A percentile compares a stretch with the other conserved stretches of the same genome.
Conservation (phyloP, 192 early-diverging fungal genomes). For the Funneliformis geosporum region DNA sequence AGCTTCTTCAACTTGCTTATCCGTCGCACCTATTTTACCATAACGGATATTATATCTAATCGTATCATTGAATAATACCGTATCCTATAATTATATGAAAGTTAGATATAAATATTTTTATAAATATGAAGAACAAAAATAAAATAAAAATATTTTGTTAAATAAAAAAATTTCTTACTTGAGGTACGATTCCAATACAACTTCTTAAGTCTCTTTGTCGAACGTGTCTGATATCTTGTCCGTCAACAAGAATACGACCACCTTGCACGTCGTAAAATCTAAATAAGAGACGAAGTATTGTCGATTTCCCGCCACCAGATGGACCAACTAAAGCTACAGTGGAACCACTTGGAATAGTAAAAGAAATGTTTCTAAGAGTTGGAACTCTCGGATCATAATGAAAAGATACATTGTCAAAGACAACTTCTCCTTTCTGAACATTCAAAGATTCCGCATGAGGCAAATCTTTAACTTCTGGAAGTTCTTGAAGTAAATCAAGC, state of each 20-base stretch:
- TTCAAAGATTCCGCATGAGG: constrained; percentile 46
- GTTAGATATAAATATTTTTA: background rate
- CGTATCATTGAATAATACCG: constrained; percentile 69
- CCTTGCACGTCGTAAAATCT: constrained; percentile 87
- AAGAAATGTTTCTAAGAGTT: constrained; percentile 63
- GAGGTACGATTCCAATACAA: constrained; percentile 85
- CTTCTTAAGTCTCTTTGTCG: constrained; percentile 76
- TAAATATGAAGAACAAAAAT: background rate
- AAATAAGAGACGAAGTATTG: constrained; percentile 84
- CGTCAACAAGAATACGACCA: constrained; percentile 84
- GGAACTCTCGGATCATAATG: constrained; percentile 69
- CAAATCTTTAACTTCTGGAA: constrained; percentile 61
- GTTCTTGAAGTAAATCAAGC: constrained; percentile 52
- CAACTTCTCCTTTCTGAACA: constrained; percentile 72
- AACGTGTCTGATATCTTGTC: constrained; percentile 75
- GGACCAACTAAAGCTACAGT: constrained; percentile 92
- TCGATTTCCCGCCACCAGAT: constrained; percentile 88
- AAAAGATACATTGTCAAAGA: constrained; percentile 89
- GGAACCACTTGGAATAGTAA: constrained; percentile 82
- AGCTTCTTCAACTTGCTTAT: constrained; percentile 55
- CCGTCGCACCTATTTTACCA: constrained; percentile 53
- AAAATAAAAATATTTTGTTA: no score
- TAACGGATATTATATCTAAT: constrained; percentile 70
- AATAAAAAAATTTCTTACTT: constrained; percentile 40
- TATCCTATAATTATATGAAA: constrained; percentile 52